Evolutionary conservation across 2,329 filamentous ascomycete species (phyloP).

Genomic region (Pseudogymnoascus pannorum): DNA sequence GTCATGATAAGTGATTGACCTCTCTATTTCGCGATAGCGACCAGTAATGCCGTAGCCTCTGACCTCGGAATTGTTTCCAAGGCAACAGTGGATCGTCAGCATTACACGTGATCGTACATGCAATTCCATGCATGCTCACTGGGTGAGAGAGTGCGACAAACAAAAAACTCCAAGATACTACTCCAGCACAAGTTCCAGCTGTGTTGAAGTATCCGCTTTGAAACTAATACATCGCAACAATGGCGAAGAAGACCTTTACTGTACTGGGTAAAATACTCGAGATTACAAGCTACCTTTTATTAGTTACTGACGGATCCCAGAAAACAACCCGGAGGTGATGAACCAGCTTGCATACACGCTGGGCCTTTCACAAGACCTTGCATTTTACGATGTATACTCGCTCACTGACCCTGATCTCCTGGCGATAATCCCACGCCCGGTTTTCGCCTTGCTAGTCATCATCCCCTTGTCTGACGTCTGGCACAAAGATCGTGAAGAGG

Average conservation of each 20-base stretch:
- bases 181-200: neutral
- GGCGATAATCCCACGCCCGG: conserved; percentile 79
- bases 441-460: conserved; percentile 81
- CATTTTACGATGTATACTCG: conserved; percentile 86
- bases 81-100: neutral
- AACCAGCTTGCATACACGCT: conserved; percentile 73
- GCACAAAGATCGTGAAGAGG: conserved; percentile 64
- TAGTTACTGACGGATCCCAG: conserved; percentile 29
- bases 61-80: neutral
- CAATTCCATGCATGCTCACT: neutral
- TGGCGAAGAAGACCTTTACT: neutral
- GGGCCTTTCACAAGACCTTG: conserved; percentile 68
- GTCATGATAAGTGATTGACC: neutral
- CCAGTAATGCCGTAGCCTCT: neutral
- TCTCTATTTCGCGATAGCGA: neutral
- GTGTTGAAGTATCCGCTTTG: neutral
- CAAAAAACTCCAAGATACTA: neutral
- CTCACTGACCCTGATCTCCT: conserved; percentile 81
- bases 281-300: neutral
- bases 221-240: neutral
- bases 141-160: neutral
- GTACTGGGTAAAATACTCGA: neutral
- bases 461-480: conserved; percentile 79
- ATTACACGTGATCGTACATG: neutral
- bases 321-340: conserved; percentile 77